Percentiles rank a stretch among this genome's conserved stretches.
phyloP scores from a whole-genome alignment of 768 basidiomycete genomes.

The Porphyrellus cyaneotinctus region DNA sequence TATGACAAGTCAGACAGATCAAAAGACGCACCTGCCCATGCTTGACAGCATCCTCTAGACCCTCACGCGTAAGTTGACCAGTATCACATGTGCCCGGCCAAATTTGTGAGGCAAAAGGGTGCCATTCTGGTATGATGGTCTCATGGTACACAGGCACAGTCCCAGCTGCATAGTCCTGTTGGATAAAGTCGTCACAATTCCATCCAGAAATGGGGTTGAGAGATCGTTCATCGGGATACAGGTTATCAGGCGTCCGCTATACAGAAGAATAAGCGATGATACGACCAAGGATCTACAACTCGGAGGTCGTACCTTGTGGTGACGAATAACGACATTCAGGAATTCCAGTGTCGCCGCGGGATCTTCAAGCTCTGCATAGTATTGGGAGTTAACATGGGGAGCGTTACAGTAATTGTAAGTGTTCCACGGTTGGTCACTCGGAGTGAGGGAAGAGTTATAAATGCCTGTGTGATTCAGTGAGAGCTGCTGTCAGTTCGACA shows the following conservation, averaged over 20 bases:
- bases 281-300: neutral
- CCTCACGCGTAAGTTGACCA: conserved; percentile 45
- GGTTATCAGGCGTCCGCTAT: conserved; percentile 48
- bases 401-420: conserved; percentile 55
- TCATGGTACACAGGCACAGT: conserved; percentile 38
- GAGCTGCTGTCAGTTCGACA: conserved; percentile 5
- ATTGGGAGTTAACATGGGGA: conserved; percentile 39
- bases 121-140: conserved; percentile 36
- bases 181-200: conserved; percentile 38
- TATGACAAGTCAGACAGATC: neutral
- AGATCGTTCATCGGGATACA: conserved; percentile 40
- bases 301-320: conserved; percentile 39
- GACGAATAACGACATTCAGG: conserved; percentile 41
- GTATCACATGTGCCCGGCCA: conserved; percentile 49
- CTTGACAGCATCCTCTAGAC: conserved; percentile 38
- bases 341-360: conserved; percentile 35
- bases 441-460: conserved; percentile 44
- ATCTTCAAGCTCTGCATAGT: conserved; percentile 34
- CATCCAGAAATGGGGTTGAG: conserved; percentile 39
- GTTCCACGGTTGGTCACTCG: conserved; percentile 40
- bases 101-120: conserved; percentile 41
- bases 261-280: neutral
- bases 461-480: conserved; percentile 29
- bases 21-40: conserved; percentile 36
- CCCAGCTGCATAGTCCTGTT: conserved; percentile 38